Evolutionary conservation across 1,284 basidiomycete species (phyloP).

Genomic region (Mycosarcoma mackinlayi): DNA sequence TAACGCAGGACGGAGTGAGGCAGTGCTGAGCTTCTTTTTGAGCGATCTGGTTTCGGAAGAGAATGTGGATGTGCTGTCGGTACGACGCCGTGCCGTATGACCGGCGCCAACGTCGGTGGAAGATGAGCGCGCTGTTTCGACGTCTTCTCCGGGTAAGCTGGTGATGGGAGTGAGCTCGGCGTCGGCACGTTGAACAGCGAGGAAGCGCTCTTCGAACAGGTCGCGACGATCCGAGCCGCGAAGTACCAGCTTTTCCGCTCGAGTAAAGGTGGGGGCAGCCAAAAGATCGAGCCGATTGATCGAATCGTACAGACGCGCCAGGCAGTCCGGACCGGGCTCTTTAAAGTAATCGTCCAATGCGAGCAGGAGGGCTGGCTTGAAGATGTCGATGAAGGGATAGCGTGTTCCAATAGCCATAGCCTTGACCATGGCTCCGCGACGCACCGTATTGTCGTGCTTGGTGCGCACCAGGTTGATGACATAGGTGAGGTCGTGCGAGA

Average conservation of each 20-base stretch:
- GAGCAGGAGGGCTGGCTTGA: slow-evolving; percentile 94
- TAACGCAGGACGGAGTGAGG: slow-evolving; percentile 34
- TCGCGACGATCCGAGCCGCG: slow-evolving; percentile 85
- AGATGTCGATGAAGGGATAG: slow-evolving; percentile 95
- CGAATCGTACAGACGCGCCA: slow-evolving; percentile 88
- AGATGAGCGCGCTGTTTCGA: slow-evolving; percentile 22
- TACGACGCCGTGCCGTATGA: slow-evolving; percentile 24
- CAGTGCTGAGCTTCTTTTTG: slow-evolving; percentile 40
- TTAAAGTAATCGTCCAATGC: slow-evolving; percentile 95
- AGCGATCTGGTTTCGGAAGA: slow-evolving; percentile 45
- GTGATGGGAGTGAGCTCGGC: neutral
- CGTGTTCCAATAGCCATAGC: slow-evolving; percentile 95
- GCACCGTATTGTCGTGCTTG: slow-evolving; percentile 87
- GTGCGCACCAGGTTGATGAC: slow-evolving; percentile 95
- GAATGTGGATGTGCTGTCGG: slow-evolving; percentile 40
- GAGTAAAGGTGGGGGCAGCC: slow-evolving; percentile 79
- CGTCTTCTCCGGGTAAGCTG: slow-evolving; percentile 5
- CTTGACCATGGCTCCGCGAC: slow-evolving; percentile 92
- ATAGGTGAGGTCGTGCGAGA: slow-evolving; percentile 71
- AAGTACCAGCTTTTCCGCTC: slow-evolving; percentile 87
- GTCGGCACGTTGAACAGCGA: slow-evolving; percentile 16
- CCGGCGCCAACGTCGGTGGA: slow-evolving; percentile 3
- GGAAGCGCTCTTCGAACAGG: slow-evolving; percentile 81
- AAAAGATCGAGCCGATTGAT: slow-evolving; percentile 91
- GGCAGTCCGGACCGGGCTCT: slow-evolving; percentile 85